Conservation (phyloP, 148 eudicot genomes). For the Polygonum maritimum region DNA sequence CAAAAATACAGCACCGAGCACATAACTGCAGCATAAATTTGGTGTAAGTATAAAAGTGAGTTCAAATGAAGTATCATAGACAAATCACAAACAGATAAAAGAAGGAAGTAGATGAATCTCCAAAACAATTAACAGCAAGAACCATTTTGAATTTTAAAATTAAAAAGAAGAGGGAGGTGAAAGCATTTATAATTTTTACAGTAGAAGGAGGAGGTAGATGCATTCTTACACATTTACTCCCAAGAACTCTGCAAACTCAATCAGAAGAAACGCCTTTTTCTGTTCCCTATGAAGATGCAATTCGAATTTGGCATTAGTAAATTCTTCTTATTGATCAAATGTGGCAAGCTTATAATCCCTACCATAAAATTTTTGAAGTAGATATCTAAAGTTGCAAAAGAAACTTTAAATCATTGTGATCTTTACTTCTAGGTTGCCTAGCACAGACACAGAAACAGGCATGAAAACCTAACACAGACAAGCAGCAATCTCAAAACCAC, state of each 20-base stretch:
- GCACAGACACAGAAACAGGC: neutral
- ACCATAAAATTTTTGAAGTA: neutral
- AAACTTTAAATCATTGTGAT: neutral
- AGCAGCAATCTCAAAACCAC: neutral
- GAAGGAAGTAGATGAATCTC: neutral
- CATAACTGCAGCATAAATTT: conserved; percentile 52
- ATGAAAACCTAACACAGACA: neutral
- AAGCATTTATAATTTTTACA: neutral
- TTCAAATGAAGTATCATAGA: neutral
- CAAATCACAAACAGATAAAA: neutral
- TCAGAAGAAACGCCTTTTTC: conserved; percentile 58
- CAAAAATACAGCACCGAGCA: conserved; percentile 78
- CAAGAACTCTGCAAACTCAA: conserved; percentile 65
- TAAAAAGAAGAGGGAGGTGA: neutral
- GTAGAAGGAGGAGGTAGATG: neutral
- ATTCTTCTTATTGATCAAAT: conserved; percentile 5
- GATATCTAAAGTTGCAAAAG: neutral
- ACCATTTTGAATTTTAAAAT: neutral
- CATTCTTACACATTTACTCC: conserved; percentile 62
- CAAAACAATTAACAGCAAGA: neutral
- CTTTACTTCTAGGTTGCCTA: neutral
- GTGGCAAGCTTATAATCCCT: neutral
- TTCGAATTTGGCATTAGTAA: conserved; percentile 2
- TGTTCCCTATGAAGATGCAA: conserved; percentile 44
- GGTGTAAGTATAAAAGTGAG: conserved; percentile 9